Conservation (phyloP, 108 stramenopile genomes). For the Nitzschia palea region DNA sequence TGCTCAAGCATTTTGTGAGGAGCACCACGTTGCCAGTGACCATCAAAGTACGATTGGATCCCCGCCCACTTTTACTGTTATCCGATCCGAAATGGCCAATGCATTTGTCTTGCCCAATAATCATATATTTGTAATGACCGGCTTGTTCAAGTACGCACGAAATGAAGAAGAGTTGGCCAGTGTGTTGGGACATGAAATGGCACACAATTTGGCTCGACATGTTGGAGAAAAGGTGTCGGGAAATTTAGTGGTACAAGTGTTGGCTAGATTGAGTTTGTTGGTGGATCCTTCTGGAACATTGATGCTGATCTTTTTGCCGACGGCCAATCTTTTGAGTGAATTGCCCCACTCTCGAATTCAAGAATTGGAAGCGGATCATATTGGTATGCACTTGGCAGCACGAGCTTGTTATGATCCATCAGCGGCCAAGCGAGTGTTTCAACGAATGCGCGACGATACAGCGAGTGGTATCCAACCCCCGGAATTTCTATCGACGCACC, state of each 20-base stretch:
- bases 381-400: constrained; percentile 71
- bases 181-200: constrained; percentile 63
- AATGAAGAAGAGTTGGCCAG: constrained; percentile 87
- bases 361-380: constrained; percentile 83
- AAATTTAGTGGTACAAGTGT: constrained; percentile 43
- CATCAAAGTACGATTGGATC: constrained; percentile 12
- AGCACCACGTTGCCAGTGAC: constrained; percentile 4
- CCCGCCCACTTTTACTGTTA: constrained; percentile 57
- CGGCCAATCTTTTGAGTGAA: constrained; percentile 52
- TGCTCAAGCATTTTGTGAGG: constrained; percentile 32
- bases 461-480: constrained; percentile 42
- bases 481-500: constrained; percentile 83
- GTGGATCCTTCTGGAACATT: constrained; percentile 80
- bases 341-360: constrained; percentile 75
- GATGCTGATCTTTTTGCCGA: constrained; percentile 54
- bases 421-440: constrained; percentile 69
- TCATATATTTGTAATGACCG: constrained; percentile 82
- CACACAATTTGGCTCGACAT: constrained; percentile 84
- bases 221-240: constrained; percentile 74
- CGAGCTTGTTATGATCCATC: constrained; percentile 84
- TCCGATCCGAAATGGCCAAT: constrained; percentile 74
- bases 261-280: constrained; percentile 49
- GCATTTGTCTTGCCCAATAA: constrained; percentile 85
- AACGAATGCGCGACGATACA: constrained; percentile 38
- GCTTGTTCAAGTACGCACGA: constrained; percentile 64